Percentiles rank a stretch among this genome's conserved stretches.
These are phyloP conservation scores for Wickerhamiella kazuoi DNA, from an alignment of 805 yeast species.

Conservation along the genomic window DNA sequence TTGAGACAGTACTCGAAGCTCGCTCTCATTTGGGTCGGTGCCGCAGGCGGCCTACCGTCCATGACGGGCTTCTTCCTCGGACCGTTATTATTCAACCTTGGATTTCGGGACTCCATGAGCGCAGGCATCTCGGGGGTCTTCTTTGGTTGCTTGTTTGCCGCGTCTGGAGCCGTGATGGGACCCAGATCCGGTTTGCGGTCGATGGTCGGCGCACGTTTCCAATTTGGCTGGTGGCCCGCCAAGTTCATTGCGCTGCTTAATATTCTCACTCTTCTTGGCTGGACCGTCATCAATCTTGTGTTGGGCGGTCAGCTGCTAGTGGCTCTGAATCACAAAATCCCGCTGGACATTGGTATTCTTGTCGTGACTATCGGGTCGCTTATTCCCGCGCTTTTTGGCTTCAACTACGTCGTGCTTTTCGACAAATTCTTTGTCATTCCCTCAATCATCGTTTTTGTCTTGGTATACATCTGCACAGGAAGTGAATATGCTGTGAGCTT, in stretches of 20 bases:
- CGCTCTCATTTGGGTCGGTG: constrained; percentile 73
- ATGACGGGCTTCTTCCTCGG: constrained; percentile 73
- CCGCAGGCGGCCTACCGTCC: constrained; percentile 71
- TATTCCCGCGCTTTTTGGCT: constrained; percentile 59
- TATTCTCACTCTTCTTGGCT: constrained; percentile 63
- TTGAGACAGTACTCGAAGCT: constrained; percentile 22
- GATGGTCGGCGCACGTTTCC: constrained; percentile 62
- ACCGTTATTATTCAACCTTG: constrained; percentile 51
- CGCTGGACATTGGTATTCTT: constrained; percentile 56
- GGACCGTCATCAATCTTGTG: constrained; percentile 80
- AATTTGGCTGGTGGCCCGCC: constrained; percentile 77
- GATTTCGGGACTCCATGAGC: constrained; percentile 44
- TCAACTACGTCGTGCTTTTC: constrained; percentile 46
- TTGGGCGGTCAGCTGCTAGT: constrained; percentile 73
- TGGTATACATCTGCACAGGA: constrained; percentile 41
- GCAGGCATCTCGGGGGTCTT: constrained; percentile 46
- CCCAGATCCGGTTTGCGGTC: constrained; percentile 81
- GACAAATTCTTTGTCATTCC: constrained; percentile 56
- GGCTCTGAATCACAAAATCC: constrained; percentile 45
- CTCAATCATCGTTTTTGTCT: constrained; percentile 44
- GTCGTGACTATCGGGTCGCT: constrained; percentile 50
- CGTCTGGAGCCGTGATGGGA: constrained; percentile 73
- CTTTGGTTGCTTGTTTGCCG: constrained; percentile 62
- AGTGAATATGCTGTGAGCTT: constrained; percentile 16
- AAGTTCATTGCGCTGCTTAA: constrained; percentile 56